phyloP scores from a whole-genome alignment of 345 rosid genomes.

The Euphorbia lathyris region DNA sequence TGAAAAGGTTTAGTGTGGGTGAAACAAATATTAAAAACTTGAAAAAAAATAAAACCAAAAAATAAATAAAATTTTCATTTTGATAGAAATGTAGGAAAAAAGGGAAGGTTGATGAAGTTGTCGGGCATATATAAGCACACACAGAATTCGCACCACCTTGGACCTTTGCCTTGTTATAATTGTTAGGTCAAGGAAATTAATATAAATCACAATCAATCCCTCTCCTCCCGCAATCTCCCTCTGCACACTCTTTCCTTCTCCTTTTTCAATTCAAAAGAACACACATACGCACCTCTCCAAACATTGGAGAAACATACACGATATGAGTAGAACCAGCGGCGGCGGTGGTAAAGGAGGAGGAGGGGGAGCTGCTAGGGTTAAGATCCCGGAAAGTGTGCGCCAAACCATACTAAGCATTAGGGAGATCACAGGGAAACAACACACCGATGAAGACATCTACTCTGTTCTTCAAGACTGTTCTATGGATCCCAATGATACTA shows the following conservation, averaged over 20 bases:
- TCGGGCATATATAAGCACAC: not conserved
- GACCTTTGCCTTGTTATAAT: not conserved
- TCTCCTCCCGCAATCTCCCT: slow-evolving; percentile 8
- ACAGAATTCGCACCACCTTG: not conserved
- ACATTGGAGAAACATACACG: slow-evolving; percentile 11
- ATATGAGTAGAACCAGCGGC: slow-evolving; percentile 36
- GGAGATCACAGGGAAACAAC: slow-evolving; percentile 29
- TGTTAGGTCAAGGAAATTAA: not conserved
- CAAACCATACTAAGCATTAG: slow-evolving; percentile 20
- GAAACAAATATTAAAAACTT: too few species aligned
- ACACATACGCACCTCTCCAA: not conserved
- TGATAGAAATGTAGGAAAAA: too few species aligned
- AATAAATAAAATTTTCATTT: too few species aligned
- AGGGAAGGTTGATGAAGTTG: not conserved
- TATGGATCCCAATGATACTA: slow-evolving; percentile 32
- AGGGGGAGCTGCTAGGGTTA: slow-evolving; percentile 40
- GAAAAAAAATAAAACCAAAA: too few species aligned
- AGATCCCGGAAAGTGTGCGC: slow-evolving; percentile 49
- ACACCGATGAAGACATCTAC: slow-evolving; percentile 32
- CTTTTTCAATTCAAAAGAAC: too few species aligned
- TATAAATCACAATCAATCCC: slow-evolving; percentile 6
- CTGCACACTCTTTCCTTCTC: too few species aligned
- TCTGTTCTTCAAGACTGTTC: slow-evolving; percentile 25
- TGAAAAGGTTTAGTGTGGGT: too few species aligned
- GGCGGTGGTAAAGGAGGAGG: slow-evolving; percentile 38